Conservation (phyloP, 352 stramenopile species). For the Plasmopara halstedii region DNA sequence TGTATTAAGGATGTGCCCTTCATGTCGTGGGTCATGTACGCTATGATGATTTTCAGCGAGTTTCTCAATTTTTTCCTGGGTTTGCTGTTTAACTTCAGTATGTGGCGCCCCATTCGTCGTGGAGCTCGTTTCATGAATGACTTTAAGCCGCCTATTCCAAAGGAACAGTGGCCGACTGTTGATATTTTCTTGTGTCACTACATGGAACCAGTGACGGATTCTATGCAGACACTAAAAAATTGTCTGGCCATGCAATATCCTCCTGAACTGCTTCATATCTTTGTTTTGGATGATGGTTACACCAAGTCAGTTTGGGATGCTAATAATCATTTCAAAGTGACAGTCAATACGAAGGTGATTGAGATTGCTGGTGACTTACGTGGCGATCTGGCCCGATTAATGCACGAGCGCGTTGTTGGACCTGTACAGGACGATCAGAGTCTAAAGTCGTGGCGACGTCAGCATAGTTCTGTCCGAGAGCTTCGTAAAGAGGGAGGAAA, state of each 20-base stretch:
- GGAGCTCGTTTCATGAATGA: constrained; percentile 84
- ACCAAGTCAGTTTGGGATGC: constrained; percentile 85
- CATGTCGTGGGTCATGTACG: constrained; percentile 76
- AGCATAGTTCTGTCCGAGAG: constrained; percentile 81
- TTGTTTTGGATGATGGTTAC: constrained; percentile 86
- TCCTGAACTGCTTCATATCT: constrained; percentile 79
- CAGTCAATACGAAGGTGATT: constrained; percentile 87
- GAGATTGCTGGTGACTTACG: constrained; percentile 78
- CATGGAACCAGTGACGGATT: constrained; percentile 82
- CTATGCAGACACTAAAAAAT: constrained; percentile 82
- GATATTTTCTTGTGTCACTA: constrained; percentile 88
- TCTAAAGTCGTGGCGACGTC: constrained; percentile 77
- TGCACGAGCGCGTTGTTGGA: constrained; percentile 82
- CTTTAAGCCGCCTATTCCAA: constrained; percentile 84
- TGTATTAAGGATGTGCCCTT: constrained; percentile 64
- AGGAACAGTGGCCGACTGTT: constrained; percentile 83
- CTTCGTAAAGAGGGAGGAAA: constrained; percentile 77
- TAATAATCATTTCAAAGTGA: constrained; percentile 88
- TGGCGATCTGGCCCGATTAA: constrained; percentile 70
- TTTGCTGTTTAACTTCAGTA: constrained; percentile 87
- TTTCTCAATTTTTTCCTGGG: constrained; percentile 85
- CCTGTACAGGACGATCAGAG: constrained; percentile 66
- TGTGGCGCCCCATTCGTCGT: constrained; percentile 85
- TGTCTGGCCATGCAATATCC: constrained; percentile 84
- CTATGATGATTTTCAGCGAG: constrained; percentile 81